Evolutionary conservation across 1,284 basidiomycete genomes (phyloP).

Genomic region (Neonothopanus nambi): DNA sequence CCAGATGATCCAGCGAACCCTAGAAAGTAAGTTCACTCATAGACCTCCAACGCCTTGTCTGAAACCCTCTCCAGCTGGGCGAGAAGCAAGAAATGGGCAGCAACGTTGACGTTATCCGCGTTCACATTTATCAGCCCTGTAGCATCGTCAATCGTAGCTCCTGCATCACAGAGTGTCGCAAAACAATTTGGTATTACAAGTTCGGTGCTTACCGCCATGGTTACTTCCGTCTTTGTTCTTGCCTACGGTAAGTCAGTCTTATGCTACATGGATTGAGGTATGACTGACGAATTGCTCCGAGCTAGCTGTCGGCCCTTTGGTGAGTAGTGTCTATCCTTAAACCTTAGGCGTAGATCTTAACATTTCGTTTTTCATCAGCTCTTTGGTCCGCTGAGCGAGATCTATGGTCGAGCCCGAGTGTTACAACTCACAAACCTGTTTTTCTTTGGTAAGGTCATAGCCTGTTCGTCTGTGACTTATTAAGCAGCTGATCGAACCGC

Average conservation of each 20-base stretch:
- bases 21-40: conserved; percentile 40
- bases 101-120: conserved; percentile 46
- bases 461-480: too few relatives aligned
- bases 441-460: conserved; percentile 53
- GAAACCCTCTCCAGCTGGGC: conserved; percentile 40
- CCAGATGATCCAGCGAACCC: conserved; percentile 56
- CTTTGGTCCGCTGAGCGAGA: conserved; percentile 58
- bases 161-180: conserved; percentile 44
- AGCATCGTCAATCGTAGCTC: conserved; percentile 56
- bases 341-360: not conserved
- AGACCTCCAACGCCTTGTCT: not conserved
- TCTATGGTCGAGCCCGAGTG: conserved; percentile 41
- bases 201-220: conserved; percentile 41
- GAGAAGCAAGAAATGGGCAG: conserved; percentile 46
- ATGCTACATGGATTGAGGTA: conserved; percentile 37
- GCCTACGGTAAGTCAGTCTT: conserved; percentile 38
- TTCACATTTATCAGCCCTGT: conserved; percentile 54
- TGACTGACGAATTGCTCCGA: not conserved
- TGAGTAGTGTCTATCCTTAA: not conserved
- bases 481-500: too few relatives aligned
- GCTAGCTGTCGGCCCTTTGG: conserved; percentile 46
- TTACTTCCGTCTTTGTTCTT: conserved; percentile 52
- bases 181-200: conserved; percentile 43
- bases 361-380: conserved; percentile 23
- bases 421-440: conserved; percentile 48